phyloP scores from a whole-genome alignment of 768 basidiomycete genomes.

The Mycena capillaripes region DNA sequence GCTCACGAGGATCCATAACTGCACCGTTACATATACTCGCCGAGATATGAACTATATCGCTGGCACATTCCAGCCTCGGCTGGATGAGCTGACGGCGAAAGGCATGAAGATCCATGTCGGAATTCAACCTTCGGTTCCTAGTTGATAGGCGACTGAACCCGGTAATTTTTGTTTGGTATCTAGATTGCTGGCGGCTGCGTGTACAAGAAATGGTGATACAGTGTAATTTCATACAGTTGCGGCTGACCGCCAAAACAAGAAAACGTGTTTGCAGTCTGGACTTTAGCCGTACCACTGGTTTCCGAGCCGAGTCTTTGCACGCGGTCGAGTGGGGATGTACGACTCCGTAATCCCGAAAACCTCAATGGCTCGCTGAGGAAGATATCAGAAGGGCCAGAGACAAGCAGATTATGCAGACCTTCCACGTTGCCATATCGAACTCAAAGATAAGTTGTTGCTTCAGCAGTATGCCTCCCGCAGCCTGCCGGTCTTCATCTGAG shows the following conservation, averaged over 20 bases:
- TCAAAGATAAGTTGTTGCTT: constrained; percentile 92
- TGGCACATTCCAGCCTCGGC: not conserved
- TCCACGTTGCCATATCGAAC: constrained; percentile 91
- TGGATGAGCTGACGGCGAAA: not conserved
- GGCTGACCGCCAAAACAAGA: too few relatives aligned
- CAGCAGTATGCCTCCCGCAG: constrained; percentile 58
- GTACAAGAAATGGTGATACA: too few relatives aligned
- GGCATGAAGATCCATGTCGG: not conserved
- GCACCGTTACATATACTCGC: not conserved
- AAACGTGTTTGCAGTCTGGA: too few relatives aligned
- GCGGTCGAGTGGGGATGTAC: constrained; percentile 5
- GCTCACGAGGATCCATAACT: not conserved
- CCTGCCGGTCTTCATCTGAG: constrained; percentile 70
- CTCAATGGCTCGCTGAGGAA: not conserved
- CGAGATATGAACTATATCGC: not conserved
- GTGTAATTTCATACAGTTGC: too few relatives aligned
- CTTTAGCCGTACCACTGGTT: constrained; percentile 17
- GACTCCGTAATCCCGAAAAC: constrained; percentile 3
- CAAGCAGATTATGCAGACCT: constrained; percentile 59
- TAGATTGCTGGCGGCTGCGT: too few relatives aligned
- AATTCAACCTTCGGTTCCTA: not conserved
- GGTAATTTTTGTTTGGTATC: too few relatives aligned
- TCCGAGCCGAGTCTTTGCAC: constrained; percentile 1
- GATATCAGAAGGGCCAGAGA: not conserved
- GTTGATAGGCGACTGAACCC: not conserved